phyloP scores from a whole-genome alignment of 306 rosid species.

The Malus sylvestris region DNA sequence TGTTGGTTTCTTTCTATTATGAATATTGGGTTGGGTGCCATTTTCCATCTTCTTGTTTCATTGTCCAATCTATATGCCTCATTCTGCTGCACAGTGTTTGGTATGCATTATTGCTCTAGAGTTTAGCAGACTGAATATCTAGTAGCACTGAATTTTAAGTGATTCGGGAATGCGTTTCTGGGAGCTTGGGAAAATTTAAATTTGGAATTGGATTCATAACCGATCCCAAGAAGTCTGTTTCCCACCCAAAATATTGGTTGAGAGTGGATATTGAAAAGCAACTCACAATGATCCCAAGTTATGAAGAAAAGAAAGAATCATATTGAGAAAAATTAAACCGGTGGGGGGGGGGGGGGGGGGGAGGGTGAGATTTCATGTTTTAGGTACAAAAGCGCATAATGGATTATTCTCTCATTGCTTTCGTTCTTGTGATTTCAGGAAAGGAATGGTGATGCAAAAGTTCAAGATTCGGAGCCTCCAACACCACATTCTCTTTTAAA shows the following conservation, averaged over 20 bases:
- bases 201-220: background rate
- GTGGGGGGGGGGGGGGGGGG: no score
- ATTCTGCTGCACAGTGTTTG: background rate
- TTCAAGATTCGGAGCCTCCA: conserved; percentile 84
- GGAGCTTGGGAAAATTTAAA: background rate
- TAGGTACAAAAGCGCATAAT: background rate
- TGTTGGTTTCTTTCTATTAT: background rate
- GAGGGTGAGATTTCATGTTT: no score
- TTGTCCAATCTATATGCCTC: background rate
- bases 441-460: conserved; percentile 64
- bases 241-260: background rate
- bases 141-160: background rate
- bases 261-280: background rate
- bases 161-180: background rate
- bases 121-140: background rate
- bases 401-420: conserved; percentile 11
- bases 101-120: background rate
- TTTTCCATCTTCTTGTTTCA: background rate
- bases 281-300: background rate
- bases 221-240: background rate
- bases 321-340: background rate
- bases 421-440: conserved; percentile 49
- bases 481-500: conserved; percentile 79
- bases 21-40: background rate
- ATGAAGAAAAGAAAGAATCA: background rate